Conservation (phyloP, 2,329 filamentous ascomycete species). For the Colletotrichum sp. region DNA sequence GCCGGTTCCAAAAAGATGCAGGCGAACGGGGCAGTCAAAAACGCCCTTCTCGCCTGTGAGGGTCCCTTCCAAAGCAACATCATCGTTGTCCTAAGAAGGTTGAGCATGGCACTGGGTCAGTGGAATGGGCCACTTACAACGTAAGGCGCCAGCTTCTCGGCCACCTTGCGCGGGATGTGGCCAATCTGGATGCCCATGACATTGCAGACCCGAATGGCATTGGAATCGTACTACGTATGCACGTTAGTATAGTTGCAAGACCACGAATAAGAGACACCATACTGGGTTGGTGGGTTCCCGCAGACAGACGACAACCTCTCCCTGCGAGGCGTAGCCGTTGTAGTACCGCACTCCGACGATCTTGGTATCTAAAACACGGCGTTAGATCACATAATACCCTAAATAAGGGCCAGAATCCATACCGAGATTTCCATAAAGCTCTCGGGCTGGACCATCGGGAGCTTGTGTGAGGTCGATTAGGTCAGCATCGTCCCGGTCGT, state of each 20-base stretch:
- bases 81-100: conserved; percentile 55
- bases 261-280: conserved; percentile 3
- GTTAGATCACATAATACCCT: background rate
- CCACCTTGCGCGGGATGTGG: conserved; percentile 72
- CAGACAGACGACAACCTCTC: conserved; percentile 66
- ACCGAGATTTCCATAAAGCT: conserved; percentile 55
- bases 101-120: background rate
- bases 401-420: conserved; percentile 7
- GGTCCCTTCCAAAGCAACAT: conserved; percentile 70
- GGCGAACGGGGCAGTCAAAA: conserved; percentile 75
- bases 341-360: conserved; percentile 66
- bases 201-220: conserved; percentile 82
- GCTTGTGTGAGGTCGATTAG: conserved; percentile 49
- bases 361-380: conserved; percentile 42
- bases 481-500: conserved; percentile 39
- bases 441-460: conserved; percentile 42
- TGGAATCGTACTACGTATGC: conserved; percentile 64
- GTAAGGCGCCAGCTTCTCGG: conserved; percentile 75
- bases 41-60: conserved; percentile 69
- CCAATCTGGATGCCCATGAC: conserved; percentile 79
- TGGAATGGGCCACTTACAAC: conserved; percentile 55
- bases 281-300: conserved; percentile 71
- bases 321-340: conserved; percentile 62
- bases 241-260: background rate
- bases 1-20: conserved; percentile 73